Percentiles rank a stretch among this genome's conserved stretches.
Evolutionary conservation across 1,284 basidiomycete genomes (phyloP).

Genomic region (Tylopilus orsonianus): DNA sequence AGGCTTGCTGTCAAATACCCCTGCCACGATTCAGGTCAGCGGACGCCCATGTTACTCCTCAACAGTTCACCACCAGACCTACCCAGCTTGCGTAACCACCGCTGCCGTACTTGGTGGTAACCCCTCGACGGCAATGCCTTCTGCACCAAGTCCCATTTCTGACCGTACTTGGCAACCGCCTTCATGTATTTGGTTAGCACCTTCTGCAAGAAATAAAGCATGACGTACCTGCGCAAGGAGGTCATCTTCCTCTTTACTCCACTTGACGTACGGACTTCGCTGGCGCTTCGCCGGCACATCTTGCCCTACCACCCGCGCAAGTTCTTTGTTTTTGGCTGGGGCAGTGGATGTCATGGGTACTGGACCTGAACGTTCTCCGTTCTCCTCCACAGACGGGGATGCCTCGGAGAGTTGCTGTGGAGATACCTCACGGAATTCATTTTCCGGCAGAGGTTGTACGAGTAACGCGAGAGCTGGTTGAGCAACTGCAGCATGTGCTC

Average conservation of each 20-base stretch:
- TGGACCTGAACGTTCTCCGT: neutral
- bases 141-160: slow-evolving; percentile 42
- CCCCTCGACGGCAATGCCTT: slow-evolving; percentile 39
- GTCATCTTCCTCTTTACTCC: slow-evolving; percentile 42
- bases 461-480: slow-evolving; percentile 1
- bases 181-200: slow-evolving; percentile 9
- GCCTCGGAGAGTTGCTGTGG: slow-evolving; percentile 10
- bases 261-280: slow-evolving; percentile 41
- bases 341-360: neutral
- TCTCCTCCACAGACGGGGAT: slow-evolving; percentile 4
- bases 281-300: slow-evolving; percentile 27
- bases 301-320: slow-evolving; percentile 27
- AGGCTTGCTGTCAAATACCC: slow-evolving; percentile 40
- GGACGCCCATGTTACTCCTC: neutral
- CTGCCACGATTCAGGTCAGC: slow-evolving; percentile 16
- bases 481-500: neutral
- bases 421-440: slow-evolving; percentile 7
- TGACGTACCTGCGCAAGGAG: slow-evolving; percentile 36
- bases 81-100: slow-evolving; percentile 41
- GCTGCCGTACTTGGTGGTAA: slow-evolving; percentile 41
- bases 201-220: neutral
- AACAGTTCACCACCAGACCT: slow-evolving; percentile 6
- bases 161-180: slow-evolving; percentile 41
- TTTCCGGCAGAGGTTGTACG: neutral
- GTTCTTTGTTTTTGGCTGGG: slow-evolving; percentile 22